Conservation (phyloP, 1,284 basidiomycete species). For the Blastosporella zonata region DNA sequence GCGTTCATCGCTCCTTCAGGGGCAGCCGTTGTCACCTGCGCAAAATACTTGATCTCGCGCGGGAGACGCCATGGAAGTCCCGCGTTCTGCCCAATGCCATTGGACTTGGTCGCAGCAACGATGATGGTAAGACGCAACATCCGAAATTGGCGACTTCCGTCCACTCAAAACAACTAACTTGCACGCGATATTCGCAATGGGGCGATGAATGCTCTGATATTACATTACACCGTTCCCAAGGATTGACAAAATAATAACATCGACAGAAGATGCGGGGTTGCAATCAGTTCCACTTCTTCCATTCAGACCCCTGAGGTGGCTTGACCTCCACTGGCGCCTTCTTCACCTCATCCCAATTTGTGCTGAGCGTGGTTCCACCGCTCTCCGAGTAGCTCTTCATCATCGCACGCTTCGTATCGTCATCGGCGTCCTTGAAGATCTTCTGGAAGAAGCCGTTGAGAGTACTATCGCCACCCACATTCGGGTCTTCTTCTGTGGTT, state of each 20-base stretch:
- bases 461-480: conserved; percentile 76
- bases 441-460: conserved; percentile 82
- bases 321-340: conserved; percentile 70
- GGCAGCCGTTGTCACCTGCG: conserved; percentile 67
- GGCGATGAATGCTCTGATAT: background rate
- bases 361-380: conserved; percentile 89
- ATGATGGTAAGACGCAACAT: conserved; percentile 81
- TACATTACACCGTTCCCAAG: background rate
- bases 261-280: background rate
- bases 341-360: conserved; percentile 88
- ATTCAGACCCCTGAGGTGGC: conserved; percentile 80
- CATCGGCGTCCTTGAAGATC: conserved; percentile 83
- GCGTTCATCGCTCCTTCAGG: conserved; percentile 64
- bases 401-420: conserved; percentile 89
- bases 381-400: conserved; percentile 94
- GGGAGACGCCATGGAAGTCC: conserved; percentile 89
- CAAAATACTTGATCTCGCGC: conserved; percentile 94
- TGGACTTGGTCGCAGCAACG: conserved; percentile 84
- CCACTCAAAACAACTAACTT: background rate
- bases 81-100: conserved; percentile 83
- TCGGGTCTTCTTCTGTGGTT: conserved; percentile 70
- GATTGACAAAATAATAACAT: conserved; percentile 5
- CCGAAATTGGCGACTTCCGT: background rate
- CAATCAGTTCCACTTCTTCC: conserved; percentile 67
- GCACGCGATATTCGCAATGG: background rate